Base-by-base conservation (phyloP, 169 alveolate species). In the Plasmodium gaboni region DNA sequence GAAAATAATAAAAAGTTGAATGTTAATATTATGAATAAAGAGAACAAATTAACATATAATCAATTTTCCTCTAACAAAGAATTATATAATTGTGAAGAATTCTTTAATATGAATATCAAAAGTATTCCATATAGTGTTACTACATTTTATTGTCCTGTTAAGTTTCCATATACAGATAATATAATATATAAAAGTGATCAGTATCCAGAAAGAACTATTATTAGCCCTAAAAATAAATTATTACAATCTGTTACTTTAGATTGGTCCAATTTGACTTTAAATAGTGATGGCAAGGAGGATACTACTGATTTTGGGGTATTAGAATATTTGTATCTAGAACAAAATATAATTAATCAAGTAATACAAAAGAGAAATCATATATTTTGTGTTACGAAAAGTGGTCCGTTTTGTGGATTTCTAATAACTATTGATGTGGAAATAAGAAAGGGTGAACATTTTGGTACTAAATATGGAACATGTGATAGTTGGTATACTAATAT, bases 381-480 rank as follows among this genome's bases (percentile, higher is more conserved):
- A 53, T 83, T 92, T 53, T 17, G 63, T n/a, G 88, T 93, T 38
- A 70, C 92, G 17, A 88, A 89, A 22, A 83, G 63, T 19, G 97
- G 96, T 3, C 89, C 91, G 1, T 86, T 94, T 69, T 94, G 96
- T 42, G 97, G 97, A 3, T 90, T 93, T 60, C 87, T 95, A 57
- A 94, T 93, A 24, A 96, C 96, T 3, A 93, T 95, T 51, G 97
- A 94, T 74, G 96, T 95, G 1, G 97, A 94, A 73, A 95, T 95
- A 67, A 89, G 97, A 46, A 95, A 96, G 61, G 96, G 93, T 22
- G 96, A 94, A 19, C 96, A 92, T 74, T 94, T 94, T 67, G 96
- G 96, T 32, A 94, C 96, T 0, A 88, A 92, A 51, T 94, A 86
- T 70, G 96, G 96, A 32, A 94, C 93, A 38, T 94, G 96, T 53